Conservation (phyloP, 345 rosid species). For the Cardamine chenopodiifolia region DNA sequence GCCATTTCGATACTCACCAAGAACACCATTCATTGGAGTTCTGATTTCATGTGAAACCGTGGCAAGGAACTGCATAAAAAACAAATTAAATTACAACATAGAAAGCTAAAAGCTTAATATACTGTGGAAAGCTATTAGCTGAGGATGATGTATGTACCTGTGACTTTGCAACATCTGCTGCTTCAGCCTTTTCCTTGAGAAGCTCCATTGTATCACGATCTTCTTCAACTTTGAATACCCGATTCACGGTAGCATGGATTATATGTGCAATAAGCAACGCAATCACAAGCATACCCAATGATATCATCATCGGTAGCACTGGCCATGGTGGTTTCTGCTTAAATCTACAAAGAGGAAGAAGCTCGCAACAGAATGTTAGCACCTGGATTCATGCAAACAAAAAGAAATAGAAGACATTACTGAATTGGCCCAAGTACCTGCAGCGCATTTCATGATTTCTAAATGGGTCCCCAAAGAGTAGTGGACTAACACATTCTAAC, state of each 20-base stretch:
- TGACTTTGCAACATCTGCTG: constrained; percentile 95
- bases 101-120: constrained; percentile 18
- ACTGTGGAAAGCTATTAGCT: constrained; percentile 2
- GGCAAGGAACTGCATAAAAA: constrained; percentile 82
- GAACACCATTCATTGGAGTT: constrained; percentile 98
- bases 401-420: constrained; percentile 12
- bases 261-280: constrained; percentile 77
- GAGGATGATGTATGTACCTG: constrained; percentile 56
- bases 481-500: constrained; percentile 65
- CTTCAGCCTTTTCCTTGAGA: constrained; percentile 83
- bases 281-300: constrained; percentile 75
- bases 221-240: constrained; percentile 87
- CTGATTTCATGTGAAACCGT: constrained; percentile 98
- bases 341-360: constrained; percentile 55
- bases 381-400: constrained; percentile 13
- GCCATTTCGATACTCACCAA: constrained; percentile 61
- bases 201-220: constrained; percentile 74
- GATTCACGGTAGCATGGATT: constrained; percentile 76
- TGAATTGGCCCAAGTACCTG: constrained; percentile 56
- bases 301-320: constrained; percentile 59
- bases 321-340: constrained; percentile 90
- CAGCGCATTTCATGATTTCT: constrained; percentile 97
- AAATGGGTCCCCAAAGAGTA: constrained; percentile 93
- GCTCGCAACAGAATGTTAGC: constrained; percentile 23
- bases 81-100: constrained; percentile 26